Evolutionary conservation across 257 asterid species (phyloP).

Genomic region (Solanum piurae): DNA sequence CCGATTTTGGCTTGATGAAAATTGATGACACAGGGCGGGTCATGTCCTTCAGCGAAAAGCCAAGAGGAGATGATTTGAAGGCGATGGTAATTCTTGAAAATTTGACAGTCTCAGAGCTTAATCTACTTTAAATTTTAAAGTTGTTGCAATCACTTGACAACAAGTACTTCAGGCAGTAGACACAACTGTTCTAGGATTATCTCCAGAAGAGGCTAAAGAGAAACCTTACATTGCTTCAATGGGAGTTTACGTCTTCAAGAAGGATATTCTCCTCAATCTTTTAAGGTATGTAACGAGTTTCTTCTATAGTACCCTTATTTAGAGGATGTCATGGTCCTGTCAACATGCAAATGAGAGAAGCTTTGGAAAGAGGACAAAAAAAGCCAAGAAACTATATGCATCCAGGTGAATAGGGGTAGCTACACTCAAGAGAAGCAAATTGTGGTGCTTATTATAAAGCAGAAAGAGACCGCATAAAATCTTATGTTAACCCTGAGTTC

Average conservation of each 20-base stretch:
- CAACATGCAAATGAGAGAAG: neutral
- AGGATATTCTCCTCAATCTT: conserved; percentile 84
- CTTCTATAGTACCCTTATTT: neutral
- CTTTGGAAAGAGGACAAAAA: neutral
- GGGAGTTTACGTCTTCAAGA: conserved; percentile 97
- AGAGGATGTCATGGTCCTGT: neutral
- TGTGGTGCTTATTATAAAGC: neutral
- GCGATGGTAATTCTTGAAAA: conserved; percentile 54
- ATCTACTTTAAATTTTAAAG: neutral
- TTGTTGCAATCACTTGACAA: conserved; percentile 1
- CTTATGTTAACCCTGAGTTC: neutral
- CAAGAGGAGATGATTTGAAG: conserved; percentile 71
- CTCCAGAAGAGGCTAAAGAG: conserved; percentile 75
- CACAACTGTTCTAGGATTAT: conserved; percentile 79
- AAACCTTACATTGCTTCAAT: conserved; percentile 96
- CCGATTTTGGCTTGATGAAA: conserved; percentile 96
- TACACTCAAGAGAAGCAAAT: neutral
- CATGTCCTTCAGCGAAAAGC: conserved; percentile 74
- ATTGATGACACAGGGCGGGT: conserved; percentile 74
- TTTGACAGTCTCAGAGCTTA: neutral
- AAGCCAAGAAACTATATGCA: neutral
- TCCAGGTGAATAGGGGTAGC: neutral
- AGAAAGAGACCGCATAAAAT: neutral
- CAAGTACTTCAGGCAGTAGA: conserved; percentile 67
- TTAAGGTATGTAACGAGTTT: conserved; percentile 38